Conservation (phyloP, 2,329 filamentous ascomycete species). For the Cytospora mali region DNA sequence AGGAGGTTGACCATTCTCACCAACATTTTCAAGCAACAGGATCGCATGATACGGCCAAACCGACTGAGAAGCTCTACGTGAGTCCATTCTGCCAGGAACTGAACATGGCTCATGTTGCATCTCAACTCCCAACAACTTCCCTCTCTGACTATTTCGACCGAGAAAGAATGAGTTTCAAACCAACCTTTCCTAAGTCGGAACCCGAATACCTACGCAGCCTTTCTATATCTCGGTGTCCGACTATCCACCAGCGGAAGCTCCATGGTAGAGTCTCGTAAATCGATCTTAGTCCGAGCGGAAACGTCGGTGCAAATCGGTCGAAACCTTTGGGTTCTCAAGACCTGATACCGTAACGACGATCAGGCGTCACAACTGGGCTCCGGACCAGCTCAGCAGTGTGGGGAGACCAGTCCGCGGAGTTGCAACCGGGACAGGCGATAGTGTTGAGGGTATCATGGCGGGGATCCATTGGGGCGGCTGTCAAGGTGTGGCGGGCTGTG, state of each 20-base stretch:
- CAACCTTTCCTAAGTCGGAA: conserved; percentile 1
- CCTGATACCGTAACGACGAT: not conserved
- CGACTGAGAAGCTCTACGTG: too few relatives aligned
- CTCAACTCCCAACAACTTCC: not conserved
- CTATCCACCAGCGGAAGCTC: not conserved
- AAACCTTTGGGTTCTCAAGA: not conserved
- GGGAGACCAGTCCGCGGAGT: not conserved
- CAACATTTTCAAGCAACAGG: not conserved
- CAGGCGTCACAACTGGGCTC: not conserved
- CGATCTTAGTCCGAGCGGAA: conserved; percentile 22
- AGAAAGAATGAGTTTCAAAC: not conserved
- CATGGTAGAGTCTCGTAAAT: conserved; percentile 13
- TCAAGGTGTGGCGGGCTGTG: conserved; percentile 3
- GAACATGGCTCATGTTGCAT: not conserved
- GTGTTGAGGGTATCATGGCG: conserved; percentile 3
- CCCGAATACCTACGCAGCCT: conserved; percentile 9
- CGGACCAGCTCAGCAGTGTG: not conserved
- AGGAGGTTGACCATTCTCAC: not conserved
- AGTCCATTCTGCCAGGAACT: not conserved
- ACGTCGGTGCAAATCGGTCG: conserved; percentile 12
- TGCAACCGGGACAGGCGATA: conserved; percentile 11
- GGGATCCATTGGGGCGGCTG: not conserved
- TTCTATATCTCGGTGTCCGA: not conserved
- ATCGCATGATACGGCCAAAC: not conserved
- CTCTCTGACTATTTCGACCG: not conserved